Base-by-base conservation (phyloP, 768 basidiomycete genomes). In the Tricholoma flavovirens region DNA sequence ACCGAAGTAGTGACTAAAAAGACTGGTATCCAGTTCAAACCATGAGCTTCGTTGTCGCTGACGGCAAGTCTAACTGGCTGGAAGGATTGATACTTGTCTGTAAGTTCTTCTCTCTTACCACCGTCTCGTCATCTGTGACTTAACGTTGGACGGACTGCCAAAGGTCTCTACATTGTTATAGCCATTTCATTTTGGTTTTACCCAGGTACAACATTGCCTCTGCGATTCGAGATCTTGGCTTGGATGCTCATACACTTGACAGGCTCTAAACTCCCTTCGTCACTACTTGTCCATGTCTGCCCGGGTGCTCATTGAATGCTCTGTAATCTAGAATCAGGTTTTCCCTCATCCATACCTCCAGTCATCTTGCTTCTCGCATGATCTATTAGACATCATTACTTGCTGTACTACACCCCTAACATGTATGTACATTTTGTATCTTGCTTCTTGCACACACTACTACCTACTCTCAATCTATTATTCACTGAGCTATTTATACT, bases 41-140 rank as follows among this genome's bases (percentile, higher is more conserved):
- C 14, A 88, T 93, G 70, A 90, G 87, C 64, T 87, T 88, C 60
- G 86, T 88, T 22, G 82, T 93, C 1, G 77, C 83, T 51, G 91
- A 94, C 64, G 90, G 88, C 11, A 86, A 86, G 65, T 87, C 84
- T 14, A 92, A 91, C 66, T 94, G 91, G 80, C 74, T 93, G 10
- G 90, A 93, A 66, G 88, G 87, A 4, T 69, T 71, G 65, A 64
- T 73, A 17, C 65, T 66, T 22, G 54, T 66, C 45, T 60, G 62
- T 66, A 54, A 60, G 60, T 55, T 46, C 26, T 14, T 10, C 30
- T 9, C n/a, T 17, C 26, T 19, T 9, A 30, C 11, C 11, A 36
- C 12, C 17, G 19, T 35, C 4, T 22, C 33, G 30, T 9, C 24
- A 26, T 5, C 5, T 3, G 24, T 12, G 19, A 3, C 10, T 36